phyloP scores from a whole-genome alignment of 345 rosid genomes.

The Pugionium dolabratum region DNA sequence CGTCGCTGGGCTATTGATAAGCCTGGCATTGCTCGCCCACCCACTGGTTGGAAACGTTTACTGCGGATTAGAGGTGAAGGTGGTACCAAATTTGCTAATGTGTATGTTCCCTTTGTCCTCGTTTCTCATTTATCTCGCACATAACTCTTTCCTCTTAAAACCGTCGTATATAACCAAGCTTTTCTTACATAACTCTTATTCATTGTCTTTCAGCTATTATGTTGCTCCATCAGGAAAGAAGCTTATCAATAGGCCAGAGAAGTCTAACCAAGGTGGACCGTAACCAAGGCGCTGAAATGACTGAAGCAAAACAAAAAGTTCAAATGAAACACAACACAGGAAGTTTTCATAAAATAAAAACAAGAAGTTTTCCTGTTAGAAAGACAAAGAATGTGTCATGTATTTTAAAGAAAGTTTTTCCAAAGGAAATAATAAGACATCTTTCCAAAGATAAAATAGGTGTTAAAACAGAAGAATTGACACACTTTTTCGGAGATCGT shows the following conservation, averaged over 20 bases:
- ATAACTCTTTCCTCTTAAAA: not conserved
- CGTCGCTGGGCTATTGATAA: slow-evolving; percentile 95
- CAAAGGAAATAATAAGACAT: too few relatives aligned
- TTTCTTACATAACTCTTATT: not conserved
- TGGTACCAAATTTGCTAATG: slow-evolving; percentile 83
- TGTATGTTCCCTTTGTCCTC: slow-evolving; percentile 53
- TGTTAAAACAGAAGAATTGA: too few relatives aligned
- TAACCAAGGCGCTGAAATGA: too few relatives aligned
- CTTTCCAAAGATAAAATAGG: too few relatives aligned
- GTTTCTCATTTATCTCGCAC: too few relatives aligned
- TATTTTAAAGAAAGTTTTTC: too few relatives aligned
- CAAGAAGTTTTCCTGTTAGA: too few relatives aligned
- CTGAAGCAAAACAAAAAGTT: too few relatives aligned
- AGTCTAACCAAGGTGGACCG: slow-evolving; percentile 39
- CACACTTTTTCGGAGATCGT: too few relatives aligned
- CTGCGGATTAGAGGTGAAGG: slow-evolving; percentile 82
- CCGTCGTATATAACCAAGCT: not conserved
- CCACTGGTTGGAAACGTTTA: slow-evolving; percentile 84
- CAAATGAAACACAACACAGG: too few relatives aligned
- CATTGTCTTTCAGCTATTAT: slow-evolving; percentile 62
- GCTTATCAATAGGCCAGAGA: slow-evolving; percentile 47
- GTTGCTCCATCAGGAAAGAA: slow-evolving; percentile 86
- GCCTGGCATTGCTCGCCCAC: slow-evolving; percentile 88
- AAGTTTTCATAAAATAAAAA: too few relatives aligned
- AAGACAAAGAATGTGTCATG: too few relatives aligned